Conservation (phyloP, 2,329 filamentous ascomycete genomes). For the Proliferodiscus dingleyae region DNA sequence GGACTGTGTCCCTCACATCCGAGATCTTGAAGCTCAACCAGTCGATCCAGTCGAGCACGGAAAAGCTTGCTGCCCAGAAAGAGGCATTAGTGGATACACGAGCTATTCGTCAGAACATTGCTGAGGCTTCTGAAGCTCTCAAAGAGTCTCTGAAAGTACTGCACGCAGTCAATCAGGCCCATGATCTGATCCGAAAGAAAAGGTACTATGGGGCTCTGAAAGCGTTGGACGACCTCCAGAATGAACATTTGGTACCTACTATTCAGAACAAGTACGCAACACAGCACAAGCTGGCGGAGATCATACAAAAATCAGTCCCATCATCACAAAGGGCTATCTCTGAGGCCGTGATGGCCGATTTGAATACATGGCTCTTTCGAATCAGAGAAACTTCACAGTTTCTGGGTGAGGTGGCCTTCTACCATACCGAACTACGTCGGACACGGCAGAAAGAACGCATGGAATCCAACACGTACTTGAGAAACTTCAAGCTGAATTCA, state of each 20-base stretch:
- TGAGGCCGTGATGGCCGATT: conserved; percentile 91
- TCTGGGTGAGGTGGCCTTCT: conserved; percentile 91
- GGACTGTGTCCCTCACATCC: conserved; percentile 79
- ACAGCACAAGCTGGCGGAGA: conserved; percentile 88
- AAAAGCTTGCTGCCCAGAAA: conserved; percentile 91
- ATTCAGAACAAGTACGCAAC: conserved; percentile 81
- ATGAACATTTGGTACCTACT: conserved; percentile 76
- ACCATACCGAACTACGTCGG: conserved; percentile 85
- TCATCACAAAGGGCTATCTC: conserved; percentile 89
- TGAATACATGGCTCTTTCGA: conserved; percentile 94
- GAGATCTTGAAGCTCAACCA: conserved; percentile 92
- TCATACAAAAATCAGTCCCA: conserved; percentile 94
- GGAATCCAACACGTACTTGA: conserved; percentile 68
- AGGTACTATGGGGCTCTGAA: conserved; percentile 94
- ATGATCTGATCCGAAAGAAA: conserved; percentile 86
- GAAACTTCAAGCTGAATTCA: conserved; percentile 87
- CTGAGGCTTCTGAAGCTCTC: conserved; percentile 82
- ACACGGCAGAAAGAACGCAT: conserved; percentile 77
- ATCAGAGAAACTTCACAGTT: conserved; percentile 96
- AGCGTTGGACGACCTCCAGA: conserved; percentile 90
- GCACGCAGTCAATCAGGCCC: conserved; percentile 87
- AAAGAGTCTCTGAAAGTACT: conserved; percentile 90
- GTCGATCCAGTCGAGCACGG: conserved; percentile 90
- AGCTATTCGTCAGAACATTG: conserved; percentile 89
- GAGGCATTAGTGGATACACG: conserved; percentile 89